phyloP scores from a whole-genome alignment of 2,329 filamentous ascomycete species.

The Trichoderma sp. region DNA sequence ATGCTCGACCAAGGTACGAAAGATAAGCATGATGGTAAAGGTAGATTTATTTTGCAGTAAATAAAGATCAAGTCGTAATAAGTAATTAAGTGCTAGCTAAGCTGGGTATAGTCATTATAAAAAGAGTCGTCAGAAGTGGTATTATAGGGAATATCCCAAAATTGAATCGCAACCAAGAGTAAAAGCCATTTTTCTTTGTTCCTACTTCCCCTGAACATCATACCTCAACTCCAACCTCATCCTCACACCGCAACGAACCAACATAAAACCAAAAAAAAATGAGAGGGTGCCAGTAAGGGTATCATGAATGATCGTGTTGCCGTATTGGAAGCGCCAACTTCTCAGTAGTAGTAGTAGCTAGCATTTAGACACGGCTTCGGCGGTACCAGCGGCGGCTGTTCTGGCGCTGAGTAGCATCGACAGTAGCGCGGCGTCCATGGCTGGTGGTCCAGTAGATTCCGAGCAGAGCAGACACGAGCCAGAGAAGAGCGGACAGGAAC shows the following conservation, averaged over 20 bases:
- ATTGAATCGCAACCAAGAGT: neutral
- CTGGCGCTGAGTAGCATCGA: constrained; percentile 39
- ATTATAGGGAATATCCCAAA: neutral
- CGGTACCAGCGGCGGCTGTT: constrained; percentile 49
- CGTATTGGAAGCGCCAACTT: neutral
- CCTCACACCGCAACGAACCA: neutral
- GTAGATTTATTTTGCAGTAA: neutral
- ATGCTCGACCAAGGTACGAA: neutral
- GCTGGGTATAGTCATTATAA: constrained; percentile 21
- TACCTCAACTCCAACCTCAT: neutral
- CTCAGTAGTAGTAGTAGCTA: neutral
- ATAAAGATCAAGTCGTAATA: neutral
- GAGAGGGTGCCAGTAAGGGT: neutral
- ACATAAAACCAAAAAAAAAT: neutral
- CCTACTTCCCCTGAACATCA: neutral
- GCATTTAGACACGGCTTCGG: constrained; percentile 47
- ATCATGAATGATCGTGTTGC: constrained; percentile 9
- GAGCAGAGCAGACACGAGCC: constrained; percentile 67
- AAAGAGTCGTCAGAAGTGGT: constrained; percentile 8
- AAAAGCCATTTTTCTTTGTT: neutral
- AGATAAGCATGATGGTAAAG: neutral
- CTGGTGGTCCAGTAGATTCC: constrained; percentile 59
- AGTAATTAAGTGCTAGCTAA: constrained; percentile 16
- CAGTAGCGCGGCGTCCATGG: constrained; percentile 42
- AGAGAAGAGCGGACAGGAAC: constrained; percentile 72